Evolutionary conservation across 1,284 basidiomycete species (phyloP).

Genomic region (Cutaneotrichosporon cutaneum): DNA sequence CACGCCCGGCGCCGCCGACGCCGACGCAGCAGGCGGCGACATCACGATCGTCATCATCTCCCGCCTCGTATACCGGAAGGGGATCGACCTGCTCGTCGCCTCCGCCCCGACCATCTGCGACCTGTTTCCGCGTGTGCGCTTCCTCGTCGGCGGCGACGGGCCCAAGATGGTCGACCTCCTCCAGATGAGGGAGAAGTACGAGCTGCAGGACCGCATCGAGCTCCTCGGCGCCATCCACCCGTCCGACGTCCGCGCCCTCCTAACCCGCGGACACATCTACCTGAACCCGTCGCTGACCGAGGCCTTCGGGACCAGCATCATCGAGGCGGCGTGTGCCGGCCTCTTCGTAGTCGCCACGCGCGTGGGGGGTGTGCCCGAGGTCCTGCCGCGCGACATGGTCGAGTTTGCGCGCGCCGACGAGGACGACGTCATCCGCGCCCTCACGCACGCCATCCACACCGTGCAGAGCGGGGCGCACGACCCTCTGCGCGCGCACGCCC

Average conservation of each 20-base stretch:
- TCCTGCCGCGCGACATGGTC: conserved; percentile 89
- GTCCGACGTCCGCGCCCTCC: conserved; percentile 77
- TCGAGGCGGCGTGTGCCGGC: conserved; percentile 94
- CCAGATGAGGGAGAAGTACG: conserved; percentile 90
- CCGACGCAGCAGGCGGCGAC: not conserved
- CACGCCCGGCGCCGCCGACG: conserved; percentile 65
- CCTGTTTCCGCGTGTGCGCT: conserved; percentile 77
- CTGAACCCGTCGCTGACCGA: conserved; percentile 96
- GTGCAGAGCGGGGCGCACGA: conserved; percentile 71
- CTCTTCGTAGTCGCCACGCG: conserved; percentile 91
- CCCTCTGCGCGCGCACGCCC: conserved; percentile 71
- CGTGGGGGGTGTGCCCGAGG: conserved; percentile 94
- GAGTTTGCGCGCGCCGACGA: conserved; percentile 90
- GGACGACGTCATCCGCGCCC: conserved; percentile 78
- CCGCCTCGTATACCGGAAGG: conserved; percentile 94
- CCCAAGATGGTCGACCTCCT: conserved; percentile 93
- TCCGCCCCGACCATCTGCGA: conserved; percentile 86
- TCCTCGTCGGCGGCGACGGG: conserved; percentile 90
- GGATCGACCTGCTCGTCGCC: conserved; percentile 90
- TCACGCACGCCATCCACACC: conserved; percentile 73
- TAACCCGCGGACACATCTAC: conserved; percentile 82
- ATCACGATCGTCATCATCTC: conserved; percentile 91
- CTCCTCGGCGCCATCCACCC: conserved; percentile 79
- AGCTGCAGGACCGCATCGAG: conserved; percentile 85
- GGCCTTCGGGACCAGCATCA: conserved; percentile 91